A percentile compares a stretch with the other conserved stretches of the same genome.
Conservation (phyloP, 2,329 filamentous ascomycete species). For the Cytospora leucostoma region DNA sequence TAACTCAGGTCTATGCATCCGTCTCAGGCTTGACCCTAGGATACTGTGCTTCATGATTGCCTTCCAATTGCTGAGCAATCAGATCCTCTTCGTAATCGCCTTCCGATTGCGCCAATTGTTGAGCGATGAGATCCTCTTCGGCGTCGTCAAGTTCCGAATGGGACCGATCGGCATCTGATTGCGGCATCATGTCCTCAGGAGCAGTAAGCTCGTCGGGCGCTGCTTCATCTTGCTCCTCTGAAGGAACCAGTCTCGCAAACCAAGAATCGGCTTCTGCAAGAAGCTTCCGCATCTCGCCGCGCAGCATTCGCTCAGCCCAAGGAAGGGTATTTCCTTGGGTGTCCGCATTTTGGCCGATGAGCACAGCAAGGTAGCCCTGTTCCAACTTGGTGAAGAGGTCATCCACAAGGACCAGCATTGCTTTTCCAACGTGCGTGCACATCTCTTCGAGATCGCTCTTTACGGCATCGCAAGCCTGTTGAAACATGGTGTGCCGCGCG, state of each 20-base stretch:
- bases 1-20: neutral
- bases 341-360: neutral
- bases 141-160: neutral
- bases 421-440: slow-evolving; percentile 7
- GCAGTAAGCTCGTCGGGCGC: neutral
- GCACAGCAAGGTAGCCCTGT: slow-evolving; percentile 7
- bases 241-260: neutral
- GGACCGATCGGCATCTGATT: too few relatives aligned
- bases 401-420: neutral
- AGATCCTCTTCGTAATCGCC: neutral
- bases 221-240: neutral
- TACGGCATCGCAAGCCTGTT: slow-evolving; percentile 44
- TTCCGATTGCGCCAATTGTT: slow-evolving; percentile 1
- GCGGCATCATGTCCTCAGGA: too few relatives aligned
- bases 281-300: neutral
- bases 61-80: slow-evolving; percentile 2
- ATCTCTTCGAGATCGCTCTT: slow-evolving; percentile 43
- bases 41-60: neutral
- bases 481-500: slow-evolving; percentile 51
- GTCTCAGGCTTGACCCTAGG: neutral
- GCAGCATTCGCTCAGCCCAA: neutral
- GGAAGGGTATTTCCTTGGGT: neutral
- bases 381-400: neutral
- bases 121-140: neutral
- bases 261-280: neutral